Evolutionary conservation across 805 yeast species (phyloP), one percentile per base, ranked within the genome.

Genomic region (Metschnikowia dekortorum): DNA sequence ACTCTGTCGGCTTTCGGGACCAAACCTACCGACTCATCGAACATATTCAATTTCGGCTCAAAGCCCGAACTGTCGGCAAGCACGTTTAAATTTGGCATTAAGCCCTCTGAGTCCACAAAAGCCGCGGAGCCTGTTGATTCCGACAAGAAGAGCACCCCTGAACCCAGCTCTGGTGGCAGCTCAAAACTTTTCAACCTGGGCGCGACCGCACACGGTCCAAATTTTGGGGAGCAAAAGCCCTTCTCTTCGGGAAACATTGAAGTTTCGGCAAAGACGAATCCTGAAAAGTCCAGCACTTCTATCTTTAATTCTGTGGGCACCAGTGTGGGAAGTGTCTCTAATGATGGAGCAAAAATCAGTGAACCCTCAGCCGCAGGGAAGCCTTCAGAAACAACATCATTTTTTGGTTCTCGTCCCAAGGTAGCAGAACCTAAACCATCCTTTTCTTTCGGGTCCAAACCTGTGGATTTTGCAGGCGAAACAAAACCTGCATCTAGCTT

Each of bases 321-420:
- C 16, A 28, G 18, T 16, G 10, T 10, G 36, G 38, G 31, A 29
- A 39, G 31, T 33, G 28, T 45, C 30, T 34, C 41, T 33, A 35
- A 11, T 14, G 40, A 46, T 46, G 40, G 49, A 13, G 31, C 39
- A 14, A 44, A 40, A 8, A 6, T 40, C n/a, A 37, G 13, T 14
- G 33, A 41, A 40, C 8, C 31, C 8, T 10, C 22, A 39, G 44
- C 35, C 7, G 35, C n/a, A 10, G 34, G 14, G 10, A 39, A 11
- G 10, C 34, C 45, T 14, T 26, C 31, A n/a, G 40, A 42, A 3
- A 7, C 39, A 5, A 52, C 41, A 18, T 46, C 54, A n/a, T 18
- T 46, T 4, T 49, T 50, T 35, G 50, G 34, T 39, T 52, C 50
- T 32, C 54, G 56, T n/a, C 36, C 50, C n/a, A 51, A 53, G 10